Base-by-base conservation (phyloP, 2,329 filamentous ascomycete genomes). In the Talaromyces rugulosus region DNA sequence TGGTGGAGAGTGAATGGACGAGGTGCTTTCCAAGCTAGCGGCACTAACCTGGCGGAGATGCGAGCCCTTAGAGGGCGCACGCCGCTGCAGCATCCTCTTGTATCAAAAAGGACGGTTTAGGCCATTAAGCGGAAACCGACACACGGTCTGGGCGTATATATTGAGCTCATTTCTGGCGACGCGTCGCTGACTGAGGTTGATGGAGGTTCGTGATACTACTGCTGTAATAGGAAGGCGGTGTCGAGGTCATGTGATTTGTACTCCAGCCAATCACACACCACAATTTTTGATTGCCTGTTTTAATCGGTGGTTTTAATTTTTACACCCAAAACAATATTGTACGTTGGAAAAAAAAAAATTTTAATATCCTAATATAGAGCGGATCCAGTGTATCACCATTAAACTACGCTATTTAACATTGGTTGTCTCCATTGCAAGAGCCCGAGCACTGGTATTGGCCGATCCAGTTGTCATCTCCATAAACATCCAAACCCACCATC, bases 11-110 rank as follows among this genome's bases (percentile, higher is more conserved):
- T 74, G 69, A 62, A 69, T 69, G 59, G 68, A 61, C 54, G 72
- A 71, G 60, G 71, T 73, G 60, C 71, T 71, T 57, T 75, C 76
- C 62, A 76, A 64, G 65, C 74, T 76, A 54, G 75, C 72, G 54
- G 75, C 72, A 65, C 75, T 77, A 64, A 78, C 74, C 67, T 77
- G 75, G 62, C 74, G 70, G 58, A 77, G 69, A 66, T 77, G 76
- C 56, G 74, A 77, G 63, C 72, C 74, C 67, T 72, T 75, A 65
- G 73, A 71, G 56, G 74, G 72, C 65, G 73, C 75, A 61, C 73
- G 73, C 61, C 61, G 61, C 64, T 74, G 66, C 66, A 75, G 74
- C 76, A 78, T 78, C 60, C 18, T 72, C 55, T 66, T 58, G 47
- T 47, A 58, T 58, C 57, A n/a, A 50, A 47, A 18, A 14, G 18